Evolutionary conservation across 371 early-diverging fungal genomes (phyloP), one percentile per base, ranked within the genome.

Genomic region (Choanephora cucurbitarum): DNA sequence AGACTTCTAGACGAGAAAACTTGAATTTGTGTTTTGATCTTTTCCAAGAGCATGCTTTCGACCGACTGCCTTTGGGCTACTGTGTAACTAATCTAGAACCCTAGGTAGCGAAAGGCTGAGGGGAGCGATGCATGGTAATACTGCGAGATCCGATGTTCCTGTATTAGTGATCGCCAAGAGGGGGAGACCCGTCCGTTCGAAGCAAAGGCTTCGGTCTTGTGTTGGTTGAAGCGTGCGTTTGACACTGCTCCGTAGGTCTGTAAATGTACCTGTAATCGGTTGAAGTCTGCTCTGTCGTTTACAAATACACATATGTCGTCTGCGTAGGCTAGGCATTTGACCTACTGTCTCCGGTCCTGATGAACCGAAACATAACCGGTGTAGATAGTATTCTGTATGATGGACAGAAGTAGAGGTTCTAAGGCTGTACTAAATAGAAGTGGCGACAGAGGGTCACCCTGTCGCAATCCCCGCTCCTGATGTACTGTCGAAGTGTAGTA

Each of bases 341-440:
- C 11, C 10, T n/a, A 19, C 9, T 50, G 39, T 13, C 13, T 14
- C 28, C 7, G 28, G 3, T 28, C 28, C 7, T 28, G 28, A 7
- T 28, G 28, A 28, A 28, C 28, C 28, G 28, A 28, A 28, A 28
- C 7, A 7, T 28, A 28, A 7, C 28, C 28, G 28, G 28, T 28
- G 28, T 28, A 28, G 3, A 7, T 7, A 28, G 28, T 3, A 22
- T 19, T 2, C 44, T 33, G 14, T 37, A 13, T 3, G 9, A 37
- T 37, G 37, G 19, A 23, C 1, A 41, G 44, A 5, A 59, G 37
- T 6, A 61, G 22, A 1, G 56, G 61, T 22, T 59, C 65, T 17
- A 64, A 56, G 34, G 60, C 57, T 1, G 59, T 14, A 31, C 59
- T 60, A 40, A 53, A 65, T 0, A 65, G 46, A 0, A 64, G 22